Evolutionary conservation across 2,329 filamentous ascomycete species (phyloP).

Genomic region (Colletotrichum tamarilloi): DNA sequence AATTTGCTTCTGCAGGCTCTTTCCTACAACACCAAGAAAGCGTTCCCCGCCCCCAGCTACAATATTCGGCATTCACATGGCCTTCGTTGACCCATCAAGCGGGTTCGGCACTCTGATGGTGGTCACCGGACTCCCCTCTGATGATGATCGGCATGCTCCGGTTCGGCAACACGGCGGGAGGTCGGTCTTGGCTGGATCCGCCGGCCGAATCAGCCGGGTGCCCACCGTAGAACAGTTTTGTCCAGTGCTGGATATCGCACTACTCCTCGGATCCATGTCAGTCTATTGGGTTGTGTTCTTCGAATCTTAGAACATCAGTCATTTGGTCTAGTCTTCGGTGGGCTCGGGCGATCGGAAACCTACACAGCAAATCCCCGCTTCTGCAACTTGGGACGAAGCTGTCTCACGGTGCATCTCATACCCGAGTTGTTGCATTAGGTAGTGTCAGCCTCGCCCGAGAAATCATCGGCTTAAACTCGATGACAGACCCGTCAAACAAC

Average conservation of each 20-base stretch:
- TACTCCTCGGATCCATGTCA: background rate
- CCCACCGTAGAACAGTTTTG: background rate
- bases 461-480: slow-evolving; percentile 31
- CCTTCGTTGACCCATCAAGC: background rate
- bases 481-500: slow-evolving; percentile 32
- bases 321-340: slow-evolving; percentile 33
- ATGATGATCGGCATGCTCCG: slow-evolving; percentile 33
- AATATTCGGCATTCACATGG: background rate
- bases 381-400: slow-evolving; percentile 33
- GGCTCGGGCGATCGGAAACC: slow-evolving; percentile 33
- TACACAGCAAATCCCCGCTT: slow-evolving; percentile 21
- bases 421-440: slow-evolving; percentile 31
- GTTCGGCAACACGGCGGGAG: slow-evolving; percentile 18
- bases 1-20: background rate
- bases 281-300: slow-evolving; percentile 8
- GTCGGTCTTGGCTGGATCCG: slow-evolving; percentile 27
- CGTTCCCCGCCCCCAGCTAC: background rate
- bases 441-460: slow-evolving; percentile 11
- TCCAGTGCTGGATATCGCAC: slow-evolving; percentile 1
- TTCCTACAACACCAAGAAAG: background rate
- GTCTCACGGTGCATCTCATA: slow-evolving; percentile 34
- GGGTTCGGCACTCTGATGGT: background rate
- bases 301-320: background rate
- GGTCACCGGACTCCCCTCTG: slow-evolving; percentile 8
- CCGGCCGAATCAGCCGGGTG: slow-evolving; percentile 22